These are phyloP conservation scores for Ustilago tritici DNA, from an alignment of 1,284 basidiomycete species.

Conservation along the genomic window DNA sequence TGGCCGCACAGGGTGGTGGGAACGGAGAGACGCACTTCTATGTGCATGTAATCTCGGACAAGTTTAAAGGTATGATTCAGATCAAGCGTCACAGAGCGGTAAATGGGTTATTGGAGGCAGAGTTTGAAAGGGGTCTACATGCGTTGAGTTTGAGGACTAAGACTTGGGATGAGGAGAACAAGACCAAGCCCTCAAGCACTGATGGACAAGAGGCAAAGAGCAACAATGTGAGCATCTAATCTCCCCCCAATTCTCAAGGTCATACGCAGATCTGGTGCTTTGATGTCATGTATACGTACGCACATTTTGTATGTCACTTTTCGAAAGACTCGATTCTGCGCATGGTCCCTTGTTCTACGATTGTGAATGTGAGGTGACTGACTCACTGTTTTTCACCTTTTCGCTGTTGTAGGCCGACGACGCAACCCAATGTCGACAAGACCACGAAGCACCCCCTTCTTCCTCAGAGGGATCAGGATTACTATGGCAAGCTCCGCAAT, in stretches of 20 bases:
- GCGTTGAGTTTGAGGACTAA: constrained; percentile 64
- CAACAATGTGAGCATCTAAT: constrained; percentile 36
- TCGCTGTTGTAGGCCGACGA: constrained; percentile 14
- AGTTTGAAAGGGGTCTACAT: constrained; percentile 65
- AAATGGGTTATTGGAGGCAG: constrained; percentile 56
- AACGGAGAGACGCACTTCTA: constrained; percentile 69
- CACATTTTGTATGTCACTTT: not conserved
- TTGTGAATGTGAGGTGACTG: not conserved
- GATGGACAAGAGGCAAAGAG: not conserved
- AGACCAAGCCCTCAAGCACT: constrained; percentile 1
- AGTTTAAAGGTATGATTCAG: constrained; percentile 63
- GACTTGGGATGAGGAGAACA: constrained; percentile 61
- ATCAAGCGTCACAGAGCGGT: constrained; percentile 65
- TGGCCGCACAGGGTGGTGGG: constrained; percentile 67
- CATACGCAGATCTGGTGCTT: constrained; percentile 20
- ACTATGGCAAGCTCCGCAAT: constrained; percentile 40
- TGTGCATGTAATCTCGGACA: constrained; percentile 64
- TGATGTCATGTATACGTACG: not conserved
- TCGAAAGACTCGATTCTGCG: not conserved
- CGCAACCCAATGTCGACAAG: constrained; percentile 18
- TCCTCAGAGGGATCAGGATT: not conserved
- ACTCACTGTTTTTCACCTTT: not conserved
- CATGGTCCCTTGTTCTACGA: not conserved
- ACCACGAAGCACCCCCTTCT: not conserved
- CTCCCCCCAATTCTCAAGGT: not conserved